A percentile compares a stretch with the other conserved stretches of the same genome.
phyloP scores from a whole-genome alignment of 805 yeast genomes.

The Maudiozyma barnettii region DNA sequence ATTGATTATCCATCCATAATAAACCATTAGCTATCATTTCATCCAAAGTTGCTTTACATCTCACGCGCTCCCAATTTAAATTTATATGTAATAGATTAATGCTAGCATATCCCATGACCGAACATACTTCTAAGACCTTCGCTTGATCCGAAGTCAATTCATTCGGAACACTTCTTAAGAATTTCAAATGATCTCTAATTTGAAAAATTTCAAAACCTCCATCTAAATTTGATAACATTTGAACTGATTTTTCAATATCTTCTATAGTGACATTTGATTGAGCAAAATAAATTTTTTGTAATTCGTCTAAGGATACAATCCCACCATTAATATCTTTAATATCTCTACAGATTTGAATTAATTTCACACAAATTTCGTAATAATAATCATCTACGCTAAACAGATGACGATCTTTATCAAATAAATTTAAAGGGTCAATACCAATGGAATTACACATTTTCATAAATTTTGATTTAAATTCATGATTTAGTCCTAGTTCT shows the following conservation, averaged over 20 bases:
- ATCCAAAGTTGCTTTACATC: conserved; percentile 56
- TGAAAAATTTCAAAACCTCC: conserved; percentile 57
- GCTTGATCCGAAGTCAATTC: conserved; percentile 62
- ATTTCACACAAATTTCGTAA: conserved; percentile 59
- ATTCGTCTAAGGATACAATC: conserved; percentile 51
- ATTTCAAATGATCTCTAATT: conserved; percentile 39
- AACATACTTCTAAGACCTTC: conserved; percentile 63
- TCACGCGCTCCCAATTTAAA: conserved; percentile 56
- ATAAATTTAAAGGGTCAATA: conserved; percentile 60
- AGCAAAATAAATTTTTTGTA: conserved; percentile 28
- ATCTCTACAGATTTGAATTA: conserved; percentile 65
- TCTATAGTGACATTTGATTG: conserved; percentile 29
- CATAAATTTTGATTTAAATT: conserved; percentile 62
- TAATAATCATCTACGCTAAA: conserved; percentile 40
- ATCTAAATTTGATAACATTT: conserved; percentile 48
- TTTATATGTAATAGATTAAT: conserved; percentile 59
- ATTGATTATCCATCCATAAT: conserved; percentile 71
- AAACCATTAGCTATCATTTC: conserved; percentile 78
- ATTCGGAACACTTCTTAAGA: conserved; percentile 54
- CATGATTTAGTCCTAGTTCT: conserved; percentile 54
- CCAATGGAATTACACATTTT: conserved; percentile 73
- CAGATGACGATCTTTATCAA: conserved; percentile 26
- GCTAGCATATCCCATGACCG: conserved; percentile 66
- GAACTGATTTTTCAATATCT: conserved; percentile 52
- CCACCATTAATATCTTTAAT: conserved; percentile 79